Percentiles rank a stretch among this genome's conserved stretches.
These are phyloP conservation scores for Sphagnum magellanicum DNA, from an alignment of 228 moss, liverwort and hornwort genomes.

Conservation along the genomic window DNA sequence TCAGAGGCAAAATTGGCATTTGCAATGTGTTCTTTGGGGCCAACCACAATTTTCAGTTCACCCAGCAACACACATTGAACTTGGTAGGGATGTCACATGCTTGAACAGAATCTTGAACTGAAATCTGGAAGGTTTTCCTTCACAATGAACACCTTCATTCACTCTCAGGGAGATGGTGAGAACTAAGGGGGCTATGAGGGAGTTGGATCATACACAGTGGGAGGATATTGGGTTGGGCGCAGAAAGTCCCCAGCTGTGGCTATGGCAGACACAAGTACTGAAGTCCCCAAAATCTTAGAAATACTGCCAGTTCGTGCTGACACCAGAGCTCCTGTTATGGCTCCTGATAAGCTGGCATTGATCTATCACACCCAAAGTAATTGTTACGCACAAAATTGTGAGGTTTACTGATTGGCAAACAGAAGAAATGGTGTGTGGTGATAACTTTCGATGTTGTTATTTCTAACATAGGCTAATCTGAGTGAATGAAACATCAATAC, in stretches of 20 bases:
- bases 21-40: no score
- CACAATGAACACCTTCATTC: no score
- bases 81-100: no score
- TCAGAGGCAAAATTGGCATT: no score
- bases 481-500: no score
- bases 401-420: not conserved
- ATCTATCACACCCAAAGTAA: constrained; percentile 37
- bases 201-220: constrained; percentile 48
- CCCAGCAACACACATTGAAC: no score
- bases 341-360: constrained; percentile 89
- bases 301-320: constrained; percentile 78
- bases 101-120: no score
- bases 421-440: not conserved
- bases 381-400: not conserved
- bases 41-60: no score
- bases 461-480: not conserved
- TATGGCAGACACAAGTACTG: constrained; percentile 83
- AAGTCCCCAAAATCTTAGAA: constrained; percentile 77
- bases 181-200: no score
- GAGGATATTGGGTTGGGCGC: constrained; percentile 88
- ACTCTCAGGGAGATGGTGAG: no score
- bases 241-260: constrained; percentile 87
- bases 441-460: not conserved
- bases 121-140: no score
- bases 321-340: constrained; percentile 81